A percentile compares a stretch with the other conserved stretches of the same genome.
Conservation (phyloP, 2,329 filamentous ascomycete species). For the Colletotrichum sp. region DNA sequence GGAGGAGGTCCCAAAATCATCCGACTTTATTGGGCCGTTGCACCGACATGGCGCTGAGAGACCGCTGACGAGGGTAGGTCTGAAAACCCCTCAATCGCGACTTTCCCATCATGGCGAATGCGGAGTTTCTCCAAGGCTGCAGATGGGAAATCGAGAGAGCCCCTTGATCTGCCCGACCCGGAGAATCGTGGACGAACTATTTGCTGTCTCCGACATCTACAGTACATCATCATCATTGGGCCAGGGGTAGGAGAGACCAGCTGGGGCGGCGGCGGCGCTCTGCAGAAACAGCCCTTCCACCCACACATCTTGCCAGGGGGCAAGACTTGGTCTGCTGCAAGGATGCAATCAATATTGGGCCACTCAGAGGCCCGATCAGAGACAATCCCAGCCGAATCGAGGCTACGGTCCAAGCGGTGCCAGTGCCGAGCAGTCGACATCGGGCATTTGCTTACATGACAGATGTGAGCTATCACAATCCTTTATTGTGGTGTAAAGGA, state of each 20-base stretch:
- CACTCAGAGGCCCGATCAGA: conserved; percentile 5
- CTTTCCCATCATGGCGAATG: not conserved
- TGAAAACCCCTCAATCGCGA: not conserved
- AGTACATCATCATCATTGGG: not conserved
- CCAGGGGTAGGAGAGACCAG: not conserved
- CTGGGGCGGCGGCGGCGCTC: not conserved
- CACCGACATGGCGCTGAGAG: not conserved
- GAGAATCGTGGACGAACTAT: not conserved
- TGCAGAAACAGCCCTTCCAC: not conserved
- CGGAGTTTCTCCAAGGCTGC: not conserved
- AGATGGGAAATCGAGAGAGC: not conserved
- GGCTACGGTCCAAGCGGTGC: not conserved
- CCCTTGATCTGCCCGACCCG: not conserved
- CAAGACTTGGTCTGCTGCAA: conserved; percentile 4
- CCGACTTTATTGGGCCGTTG: not conserved
- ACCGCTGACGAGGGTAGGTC: not conserved
- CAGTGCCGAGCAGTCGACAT: not conserved
- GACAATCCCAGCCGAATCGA: not conserved
- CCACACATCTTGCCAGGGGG: conserved; percentile 2
- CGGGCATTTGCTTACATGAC: not conserved
- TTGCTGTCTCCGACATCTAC: not conserved
- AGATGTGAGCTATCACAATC: not conserved
- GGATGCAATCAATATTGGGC: conserved; percentile 14
- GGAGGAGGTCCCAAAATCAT: not conserved
- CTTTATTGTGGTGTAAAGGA: not conserved